These are phyloP conservation scores for Pseudopithomyces maydicus DNA, from an alignment of 2,329 filamentous ascomycete species.

Conservation along the genomic window DNA sequence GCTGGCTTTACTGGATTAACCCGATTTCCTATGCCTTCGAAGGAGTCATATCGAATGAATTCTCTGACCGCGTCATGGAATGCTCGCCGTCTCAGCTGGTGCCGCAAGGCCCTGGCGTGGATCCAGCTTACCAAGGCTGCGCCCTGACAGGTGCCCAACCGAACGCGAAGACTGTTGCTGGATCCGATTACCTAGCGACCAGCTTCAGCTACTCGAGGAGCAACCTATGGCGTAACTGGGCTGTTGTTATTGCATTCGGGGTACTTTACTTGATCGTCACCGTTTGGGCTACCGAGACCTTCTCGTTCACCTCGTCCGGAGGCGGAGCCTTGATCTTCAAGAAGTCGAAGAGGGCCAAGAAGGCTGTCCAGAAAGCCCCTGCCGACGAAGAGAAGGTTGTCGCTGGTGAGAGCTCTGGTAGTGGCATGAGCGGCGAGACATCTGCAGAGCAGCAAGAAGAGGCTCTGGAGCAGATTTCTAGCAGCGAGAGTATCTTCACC, in stretches of 20 bases:
- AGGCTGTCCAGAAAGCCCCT: slow-evolving; percentile 54
- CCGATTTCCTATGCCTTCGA: slow-evolving; percentile 67
- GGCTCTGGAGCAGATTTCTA: slow-evolving; percentile 41
- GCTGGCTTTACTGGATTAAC: slow-evolving; percentile 52
- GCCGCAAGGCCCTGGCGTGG: slow-evolving; percentile 60
- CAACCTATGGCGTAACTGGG: slow-evolving; percentile 75
- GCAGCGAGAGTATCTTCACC: slow-evolving; percentile 45
- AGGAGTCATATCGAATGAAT: slow-evolving; percentile 70
- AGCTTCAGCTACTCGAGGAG: slow-evolving; percentile 62
- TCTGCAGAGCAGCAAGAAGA: slow-evolving; percentile 34
- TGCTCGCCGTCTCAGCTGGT: slow-evolving; percentile 66
- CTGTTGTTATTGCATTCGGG: slow-evolving; percentile 75
- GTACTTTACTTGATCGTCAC: slow-evolving; percentile 76
- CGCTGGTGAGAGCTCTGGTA: slow-evolving; percentile 29
- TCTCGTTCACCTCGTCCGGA: slow-evolving; percentile 65
- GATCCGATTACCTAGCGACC: slow-evolving; percentile 59
- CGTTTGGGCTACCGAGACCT: slow-evolving; percentile 69
- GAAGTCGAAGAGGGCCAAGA: slow-evolving; percentile 66
- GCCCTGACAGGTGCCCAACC: slow-evolving; percentile 62
- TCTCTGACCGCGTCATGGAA: slow-evolving; percentile 60
- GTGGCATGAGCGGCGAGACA: slow-evolving; percentile 23
- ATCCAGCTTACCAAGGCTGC: slow-evolving; percentile 66
- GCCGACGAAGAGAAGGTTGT: slow-evolving; percentile 64
- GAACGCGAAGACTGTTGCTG: slow-evolving; percentile 57
- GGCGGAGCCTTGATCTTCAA: slow-evolving; percentile 76